Evolutionary conservation across 768 basidiomycete genomes (phyloP).

Genomic region (Auricularia sp.): DNA sequence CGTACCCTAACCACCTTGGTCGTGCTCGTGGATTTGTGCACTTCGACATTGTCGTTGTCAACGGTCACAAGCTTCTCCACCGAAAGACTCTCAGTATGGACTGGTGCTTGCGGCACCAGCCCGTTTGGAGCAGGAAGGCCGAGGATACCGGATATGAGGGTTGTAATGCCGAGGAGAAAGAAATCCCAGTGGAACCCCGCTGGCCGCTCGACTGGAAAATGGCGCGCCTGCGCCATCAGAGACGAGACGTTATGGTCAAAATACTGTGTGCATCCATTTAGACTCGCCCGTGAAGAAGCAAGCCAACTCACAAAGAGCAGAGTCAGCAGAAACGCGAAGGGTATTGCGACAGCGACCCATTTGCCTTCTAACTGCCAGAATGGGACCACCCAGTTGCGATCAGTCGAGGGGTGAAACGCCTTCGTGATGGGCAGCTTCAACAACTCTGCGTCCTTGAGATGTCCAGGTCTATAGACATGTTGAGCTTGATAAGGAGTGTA

Average conservation of each 20-base stretch:
- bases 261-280: constrained; percentile 10
- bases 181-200: constrained; percentile 20
- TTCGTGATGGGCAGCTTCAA: constrained; percentile 19
- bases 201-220: constrained; percentile 31
- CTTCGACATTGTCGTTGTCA: not conserved
- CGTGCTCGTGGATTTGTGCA: not conserved
- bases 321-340: constrained; percentile 32
- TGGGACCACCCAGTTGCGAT: constrained; percentile 28
- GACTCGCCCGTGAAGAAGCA: not conserved
- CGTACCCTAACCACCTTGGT: not conserved
- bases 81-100: constrained; percentile 21
- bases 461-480: constrained; percentile 11
- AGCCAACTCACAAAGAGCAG: constrained; percentile 22
- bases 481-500: too few species aligned
- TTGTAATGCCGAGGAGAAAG: constrained; percentile 32
- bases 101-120: constrained; percentile 34
- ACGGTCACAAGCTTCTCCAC: not conserved
- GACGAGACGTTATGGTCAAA: constrained; percentile 32
- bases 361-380: constrained; percentile 32
- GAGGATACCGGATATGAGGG: constrained; percentile 26
- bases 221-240: constrained; percentile 32
- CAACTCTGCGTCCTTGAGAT: constrained; percentile 28
- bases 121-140: constrained; percentile 26
- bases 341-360: constrained; percentile 31
- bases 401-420: constrained; percentile 18